These are phyloP conservation scores for Rubia tinctorum DNA, from an alignment of 305 asterid species.

Conservation along the genomic window DNA sequence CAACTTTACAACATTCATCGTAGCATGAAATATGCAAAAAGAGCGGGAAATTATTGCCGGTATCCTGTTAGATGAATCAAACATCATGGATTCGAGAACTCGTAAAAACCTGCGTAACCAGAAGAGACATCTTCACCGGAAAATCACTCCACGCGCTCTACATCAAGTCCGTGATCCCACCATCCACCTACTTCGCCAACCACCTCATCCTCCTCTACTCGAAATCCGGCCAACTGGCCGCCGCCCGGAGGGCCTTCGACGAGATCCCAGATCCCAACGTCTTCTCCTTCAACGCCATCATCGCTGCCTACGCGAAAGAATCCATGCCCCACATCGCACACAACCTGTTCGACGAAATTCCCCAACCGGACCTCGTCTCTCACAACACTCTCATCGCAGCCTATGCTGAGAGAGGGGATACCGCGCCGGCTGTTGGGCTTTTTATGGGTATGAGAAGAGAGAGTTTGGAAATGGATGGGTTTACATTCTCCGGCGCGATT, in stretches of 20 bases:
- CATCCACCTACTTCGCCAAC: conserved; percentile 60
- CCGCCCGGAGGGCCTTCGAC: conserved; percentile 51
- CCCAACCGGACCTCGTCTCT: conserved; percentile 67
- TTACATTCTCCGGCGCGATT: conserved; percentile 56
- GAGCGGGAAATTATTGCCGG: background rate
- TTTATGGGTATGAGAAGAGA: conserved; percentile 33
- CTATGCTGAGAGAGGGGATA: conserved; percentile 54
- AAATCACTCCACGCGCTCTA: conserved; percentile 53
- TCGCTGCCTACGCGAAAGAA: conserved; percentile 56
- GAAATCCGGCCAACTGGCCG: conserved; percentile 52
- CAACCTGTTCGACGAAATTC: conserved; percentile 64
- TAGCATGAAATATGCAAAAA: background rate
- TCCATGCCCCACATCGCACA: conserved; percentile 50
- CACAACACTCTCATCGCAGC: conserved; percentile 79
- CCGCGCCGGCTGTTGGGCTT: conserved; percentile 37
- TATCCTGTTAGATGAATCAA: conserved; percentile 29
- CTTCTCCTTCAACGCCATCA: conserved; percentile 65
- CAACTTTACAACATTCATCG: background rate
- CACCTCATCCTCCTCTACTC: conserved; percentile 84
- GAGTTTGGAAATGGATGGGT: conserved; percentile 51
- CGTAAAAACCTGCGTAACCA: conserved; percentile 55
- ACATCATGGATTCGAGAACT: conserved; percentile 41
- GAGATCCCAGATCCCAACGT: conserved; percentile 51
- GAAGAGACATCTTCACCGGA: conserved; percentile 50
- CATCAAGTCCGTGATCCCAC: conserved; percentile 50